These are phyloP conservation scores for Globisporangium radiosum DNA, from an alignment of 352 stramenopile genomes.

Conservation along the genomic window DNA sequence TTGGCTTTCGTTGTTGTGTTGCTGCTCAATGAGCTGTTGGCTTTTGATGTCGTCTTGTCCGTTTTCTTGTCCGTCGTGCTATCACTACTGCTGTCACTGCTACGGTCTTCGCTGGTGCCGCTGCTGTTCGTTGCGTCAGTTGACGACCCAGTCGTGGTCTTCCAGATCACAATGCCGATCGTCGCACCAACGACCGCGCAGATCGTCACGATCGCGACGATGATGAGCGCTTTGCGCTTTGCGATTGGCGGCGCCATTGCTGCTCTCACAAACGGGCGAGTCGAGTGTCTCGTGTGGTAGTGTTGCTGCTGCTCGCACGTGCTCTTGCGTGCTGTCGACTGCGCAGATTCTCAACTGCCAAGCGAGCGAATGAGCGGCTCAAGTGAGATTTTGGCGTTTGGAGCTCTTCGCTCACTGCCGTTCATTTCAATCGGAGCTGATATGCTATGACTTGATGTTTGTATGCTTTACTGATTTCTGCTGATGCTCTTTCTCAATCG, in stretches of 20 bases:
- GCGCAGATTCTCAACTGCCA: conserved; percentile 12
- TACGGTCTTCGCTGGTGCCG: not conserved
- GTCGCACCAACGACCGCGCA: conserved; percentile 37
- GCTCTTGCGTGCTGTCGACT: not conserved
- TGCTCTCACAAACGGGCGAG: no score
- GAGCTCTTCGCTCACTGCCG: not conserved
- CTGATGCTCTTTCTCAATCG: not conserved
- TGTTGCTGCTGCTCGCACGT: conserved; percentile 2
- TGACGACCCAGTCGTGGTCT: conserved; percentile 22
- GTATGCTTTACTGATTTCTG: not conserved
- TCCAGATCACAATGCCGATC: conserved; percentile 37
- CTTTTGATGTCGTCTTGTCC: conserved; percentile 1
- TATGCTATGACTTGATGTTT: not conserved
- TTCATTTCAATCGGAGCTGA: not conserved
- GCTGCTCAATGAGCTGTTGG: conserved; percentile 3
- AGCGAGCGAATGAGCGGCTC: not conserved
- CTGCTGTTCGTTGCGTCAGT: conserved; percentile 14
- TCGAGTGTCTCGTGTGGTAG: not conserved
- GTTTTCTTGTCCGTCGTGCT: conserved; percentile 13
- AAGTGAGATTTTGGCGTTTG: no score
- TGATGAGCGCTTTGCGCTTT: conserved; percentile 37
- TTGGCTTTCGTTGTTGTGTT: conserved; percentile 8
- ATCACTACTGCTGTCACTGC: not conserved
- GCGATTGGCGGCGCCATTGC: conserved; percentile 3
- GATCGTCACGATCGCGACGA: conserved; percentile 29